Evolutionary conservation across 495 filamentous ascomycete genomes (phyloP), one percentile per base, ranked within the genome.

Genomic region (Penicillium parvum): DNA sequence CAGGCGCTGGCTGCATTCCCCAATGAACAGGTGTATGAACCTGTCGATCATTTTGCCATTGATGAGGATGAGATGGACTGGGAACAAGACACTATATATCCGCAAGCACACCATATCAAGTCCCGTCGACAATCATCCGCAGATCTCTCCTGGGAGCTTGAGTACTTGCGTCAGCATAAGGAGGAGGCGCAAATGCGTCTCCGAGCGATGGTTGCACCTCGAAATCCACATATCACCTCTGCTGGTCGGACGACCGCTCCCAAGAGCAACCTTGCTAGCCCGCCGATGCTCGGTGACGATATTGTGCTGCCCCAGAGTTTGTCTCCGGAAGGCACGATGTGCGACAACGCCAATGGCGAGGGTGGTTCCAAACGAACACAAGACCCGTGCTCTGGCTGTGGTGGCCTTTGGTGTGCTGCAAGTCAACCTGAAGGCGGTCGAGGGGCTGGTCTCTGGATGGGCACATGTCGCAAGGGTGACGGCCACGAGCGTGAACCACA

Each of bases 271-370:
- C 70, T 68, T 8, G 72, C 73, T 5, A 78, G 71, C 45, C 90
- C 90, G 12, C 90, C 90, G 2, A 91, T 95, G 88, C 78, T 94
- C 5, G 90, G 90, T 29, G 49, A 64, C 17, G 84, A 91, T 40
- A 72, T 95, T 37, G 67, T 72, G 15, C 88, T 95, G 52, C 84
- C 86, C 3, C 76, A 77, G 49, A 92, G 86, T 57, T 66, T 72
- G 0, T 92, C 88, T 8, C 90, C 90, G 0, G 80, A 86, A 50
- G 76, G 75, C n/a, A 91, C 88, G 19, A 74, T 85, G 42, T 83
- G 88, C 58, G 86, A 94, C 45, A 76, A 82, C 15, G 60, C 77
- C 27, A 72, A 19, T 19, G 12, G n/a, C 3, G 46, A 46, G 17
- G 40, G 29, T 12, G 15, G 12, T 8, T 28, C 36, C 1, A 33